Evolutionary conservation across 768 basidiomycete species (phyloP).

Genomic region (Sistotremastrum niveocremeum): DNA sequence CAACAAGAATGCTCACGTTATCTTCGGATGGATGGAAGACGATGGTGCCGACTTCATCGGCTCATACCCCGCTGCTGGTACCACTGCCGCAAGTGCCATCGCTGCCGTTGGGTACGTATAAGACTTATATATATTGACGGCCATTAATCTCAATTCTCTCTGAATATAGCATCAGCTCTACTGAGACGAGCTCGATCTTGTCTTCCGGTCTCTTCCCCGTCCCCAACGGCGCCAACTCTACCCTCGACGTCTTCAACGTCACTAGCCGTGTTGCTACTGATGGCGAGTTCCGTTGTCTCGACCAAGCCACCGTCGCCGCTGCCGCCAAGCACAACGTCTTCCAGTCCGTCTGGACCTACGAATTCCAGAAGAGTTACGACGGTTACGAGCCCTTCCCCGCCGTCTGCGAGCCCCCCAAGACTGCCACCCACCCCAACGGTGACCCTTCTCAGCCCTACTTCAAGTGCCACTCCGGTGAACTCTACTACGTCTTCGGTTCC

Average conservation of each 20-base stretch:
- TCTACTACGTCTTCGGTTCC: slow-evolving; percentile 20
- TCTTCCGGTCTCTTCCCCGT: slow-evolving; percentile 27
- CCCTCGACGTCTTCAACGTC: slow-evolving; percentile 32
- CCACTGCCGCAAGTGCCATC: slow-evolving; percentile 8
- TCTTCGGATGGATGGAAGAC: slow-evolving; percentile 38
- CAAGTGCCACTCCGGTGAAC: slow-evolving; percentile 25
- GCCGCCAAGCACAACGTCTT: slow-evolving; percentile 29
- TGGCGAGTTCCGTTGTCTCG: slow-evolving; percentile 33
- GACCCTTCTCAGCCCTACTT: slow-evolving; percentile 35
- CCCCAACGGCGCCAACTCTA: slow-evolving; percentile 21
- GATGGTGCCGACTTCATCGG: slow-evolving; percentile 35
- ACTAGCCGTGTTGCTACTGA: slow-evolving; percentile 31
- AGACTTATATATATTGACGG: neutral
- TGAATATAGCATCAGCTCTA: slow-evolving; percentile 10
- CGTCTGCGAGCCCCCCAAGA: slow-evolving; percentile 30
- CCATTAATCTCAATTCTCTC: neutral
- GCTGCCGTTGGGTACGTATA: slow-evolving; percentile 8
- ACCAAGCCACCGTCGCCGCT: slow-evolving; percentile 34
- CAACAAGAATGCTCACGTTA: slow-evolving; percentile 27
- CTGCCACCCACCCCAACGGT: slow-evolving; percentile 28
- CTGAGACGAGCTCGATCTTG: slow-evolving; percentile 12
- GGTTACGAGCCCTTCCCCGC: slow-evolving; percentile 32
- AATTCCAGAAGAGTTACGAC: slow-evolving; percentile 33
- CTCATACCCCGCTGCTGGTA: slow-evolving; percentile 15
- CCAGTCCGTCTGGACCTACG: slow-evolving; percentile 29